Conservation (phyloP, 179 eudicot species). For the Silene coronaria region DNA sequence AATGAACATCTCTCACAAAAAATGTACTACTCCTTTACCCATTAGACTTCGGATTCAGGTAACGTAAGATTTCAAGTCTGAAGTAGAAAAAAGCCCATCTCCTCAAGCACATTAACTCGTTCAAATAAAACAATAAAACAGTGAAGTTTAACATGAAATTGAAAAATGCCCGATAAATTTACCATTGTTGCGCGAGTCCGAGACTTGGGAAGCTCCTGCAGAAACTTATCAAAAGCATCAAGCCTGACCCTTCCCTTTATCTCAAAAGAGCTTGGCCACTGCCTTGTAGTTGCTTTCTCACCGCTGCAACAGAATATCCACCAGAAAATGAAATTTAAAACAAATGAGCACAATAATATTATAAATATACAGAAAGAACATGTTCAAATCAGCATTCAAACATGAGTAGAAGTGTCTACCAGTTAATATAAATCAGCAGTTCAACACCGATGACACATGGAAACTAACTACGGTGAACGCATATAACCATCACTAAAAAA, state of each 20-base stretch:
- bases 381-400: neutral
- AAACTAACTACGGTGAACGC: neutral
- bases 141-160: neutral
- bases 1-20: neutral
- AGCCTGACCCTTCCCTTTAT: conserved; percentile 17
- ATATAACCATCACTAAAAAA: too few relatives aligned
- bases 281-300: conserved; percentile 11
- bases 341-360: neutral
- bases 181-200: conserved; percentile 17
- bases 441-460: neutral
- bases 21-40: neutral
- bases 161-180: neutral
- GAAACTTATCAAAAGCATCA: conserved; percentile 18
- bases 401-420: neutral
- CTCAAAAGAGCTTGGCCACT: conserved; percentile 19
- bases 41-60: too few relatives aligned
- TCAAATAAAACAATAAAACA: neutral
- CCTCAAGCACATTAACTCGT: neutral
- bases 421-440: neutral
- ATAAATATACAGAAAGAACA: neutral
- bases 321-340: neutral
- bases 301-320: neutral
- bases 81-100: neutral
- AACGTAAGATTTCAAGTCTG: too few relatives aligned
- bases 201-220: conserved; percentile 18